Evolutionary conservation across 306 rosid genomes (phyloP).

Genomic region (Lotus japonicus): DNA sequence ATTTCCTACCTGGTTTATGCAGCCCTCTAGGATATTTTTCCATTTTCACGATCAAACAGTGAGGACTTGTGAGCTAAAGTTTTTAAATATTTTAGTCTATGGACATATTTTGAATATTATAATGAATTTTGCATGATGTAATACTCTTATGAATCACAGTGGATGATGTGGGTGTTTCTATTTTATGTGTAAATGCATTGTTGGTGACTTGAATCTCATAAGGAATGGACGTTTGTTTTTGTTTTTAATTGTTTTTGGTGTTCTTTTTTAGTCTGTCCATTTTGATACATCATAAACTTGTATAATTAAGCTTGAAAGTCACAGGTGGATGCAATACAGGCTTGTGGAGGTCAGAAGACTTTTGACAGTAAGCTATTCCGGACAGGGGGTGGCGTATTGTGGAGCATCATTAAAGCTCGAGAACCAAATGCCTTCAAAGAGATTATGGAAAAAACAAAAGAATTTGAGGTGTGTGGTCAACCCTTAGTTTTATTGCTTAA

Average conservation of each 20-base stretch:
- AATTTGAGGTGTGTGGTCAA: conserved; percentile 64
- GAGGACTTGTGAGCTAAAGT: conserved; percentile 13
- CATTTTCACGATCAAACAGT: conserved; percentile 3
- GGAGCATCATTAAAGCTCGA: conserved; percentile 73
- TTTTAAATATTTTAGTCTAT: background rate
- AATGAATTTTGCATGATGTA: background rate
- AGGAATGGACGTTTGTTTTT: background rate
- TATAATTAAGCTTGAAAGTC: conserved; percentile 13
- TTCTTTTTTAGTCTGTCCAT: background rate
- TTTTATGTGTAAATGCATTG: background rate
- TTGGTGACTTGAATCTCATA: background rate
- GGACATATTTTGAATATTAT: background rate
- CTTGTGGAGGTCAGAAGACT: conserved; percentile 89
- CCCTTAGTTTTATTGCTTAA: background rate
- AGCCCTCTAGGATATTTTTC: background rate
- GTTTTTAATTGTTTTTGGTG: background rate
- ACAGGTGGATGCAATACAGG: conserved; percentile 81
- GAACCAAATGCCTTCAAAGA: conserved; percentile 83
- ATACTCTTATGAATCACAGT: background rate
- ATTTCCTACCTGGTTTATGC: background rate
- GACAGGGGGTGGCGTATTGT: conserved; percentile 84
- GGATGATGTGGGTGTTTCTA: background rate
- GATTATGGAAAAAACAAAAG: conserved; percentile 79
- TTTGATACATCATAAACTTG: conserved; percentile 9
- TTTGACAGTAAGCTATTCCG: conserved; percentile 63